phyloP scores from a whole-genome alignment of 2,329 filamentous ascomycete species.

The Aureobasidium sp. region DNA sequence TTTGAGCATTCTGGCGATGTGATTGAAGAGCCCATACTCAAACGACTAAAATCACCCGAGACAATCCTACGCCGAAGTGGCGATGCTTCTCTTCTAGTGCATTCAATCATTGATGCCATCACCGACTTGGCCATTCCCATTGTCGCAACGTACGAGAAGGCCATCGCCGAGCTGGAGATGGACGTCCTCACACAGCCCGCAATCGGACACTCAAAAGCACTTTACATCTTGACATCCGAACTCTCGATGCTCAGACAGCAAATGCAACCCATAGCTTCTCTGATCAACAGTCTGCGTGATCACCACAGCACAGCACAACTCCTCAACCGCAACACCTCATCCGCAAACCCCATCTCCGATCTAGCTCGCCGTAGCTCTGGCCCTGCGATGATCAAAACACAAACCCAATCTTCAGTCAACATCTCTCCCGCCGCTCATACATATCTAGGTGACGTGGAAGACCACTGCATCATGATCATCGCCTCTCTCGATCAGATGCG shows the following conservation, averaged over 20 bases:
- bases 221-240: constrained; percentile 68
- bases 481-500: constrained; percentile 73
- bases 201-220: constrained; percentile 64
- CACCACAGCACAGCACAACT: constrained; percentile 39
- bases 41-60: constrained; percentile 62
- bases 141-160: constrained; percentile 74
- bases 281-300: constrained; percentile 77
- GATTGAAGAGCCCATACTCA: constrained; percentile 71
- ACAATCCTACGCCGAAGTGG: constrained; percentile 78
- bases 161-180: constrained; percentile 76
- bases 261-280: constrained; percentile 68
- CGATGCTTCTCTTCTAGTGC: constrained; percentile 78
- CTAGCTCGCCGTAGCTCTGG: constrained; percentile 13
- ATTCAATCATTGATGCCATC: constrained; percentile 83
- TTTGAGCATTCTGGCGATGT: constrained; percentile 83
- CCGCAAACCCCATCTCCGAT: constrained; percentile 25
- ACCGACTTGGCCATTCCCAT: constrained; percentile 85
- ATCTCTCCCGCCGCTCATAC: constrained; percentile 73
- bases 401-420: constrained; percentile 47
- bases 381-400: not conserved
- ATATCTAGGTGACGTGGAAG: constrained; percentile 80
- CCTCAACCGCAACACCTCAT: not conserved
- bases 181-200: constrained; percentile 74
- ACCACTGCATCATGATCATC: constrained; percentile 77
- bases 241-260: constrained; percentile 73